Percentiles rank a stretch among this genome's conserved stretches.
Evolutionary conservation across 345 rosid genomes (phyloP).

Genomic region (Linum tenue): DNA sequence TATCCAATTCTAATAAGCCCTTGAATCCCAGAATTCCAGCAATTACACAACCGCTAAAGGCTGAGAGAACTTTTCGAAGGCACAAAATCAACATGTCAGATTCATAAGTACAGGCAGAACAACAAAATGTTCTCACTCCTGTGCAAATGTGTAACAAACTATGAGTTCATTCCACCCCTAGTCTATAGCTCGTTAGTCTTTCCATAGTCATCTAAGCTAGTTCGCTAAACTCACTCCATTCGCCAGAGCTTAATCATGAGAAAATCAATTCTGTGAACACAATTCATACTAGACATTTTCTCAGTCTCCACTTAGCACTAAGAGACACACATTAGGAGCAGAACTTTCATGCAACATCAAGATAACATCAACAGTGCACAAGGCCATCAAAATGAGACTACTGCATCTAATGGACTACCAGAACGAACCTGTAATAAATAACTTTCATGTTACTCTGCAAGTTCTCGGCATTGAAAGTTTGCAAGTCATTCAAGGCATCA

Average conservation of each 20-base stretch:
- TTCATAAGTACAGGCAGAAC: not conserved
- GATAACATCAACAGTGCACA: not conserved
- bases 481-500: conserved; percentile 47
- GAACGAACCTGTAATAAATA: conserved; percentile 74
- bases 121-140: not conserved
- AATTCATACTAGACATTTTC: not conserved
- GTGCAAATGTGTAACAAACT: too few species aligned
- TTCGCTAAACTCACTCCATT: too few species aligned
- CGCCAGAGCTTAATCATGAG: too few species aligned
- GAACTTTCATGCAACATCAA: not conserved
- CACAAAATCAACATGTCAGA: not conserved
- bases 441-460: conserved; percentile 86
- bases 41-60: too few species aligned
- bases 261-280: too few species aligned
- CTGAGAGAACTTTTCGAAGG: too few species aligned
- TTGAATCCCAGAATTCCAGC: too few species aligned
- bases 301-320: not conserved
- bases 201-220: too few species aligned
- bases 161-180: too few species aligned
- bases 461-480: conserved; percentile 65
- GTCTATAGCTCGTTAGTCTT: too few species aligned
- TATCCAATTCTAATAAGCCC: too few species aligned
- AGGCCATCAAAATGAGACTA: not conserved
- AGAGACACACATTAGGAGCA: not conserved
- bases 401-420: not conserved